A percentile compares a stretch with the other conserved stretches of the same genome.
Conservation (phyloP, 257 asterid genomes). For the Solanum etuberosum region DNA sequence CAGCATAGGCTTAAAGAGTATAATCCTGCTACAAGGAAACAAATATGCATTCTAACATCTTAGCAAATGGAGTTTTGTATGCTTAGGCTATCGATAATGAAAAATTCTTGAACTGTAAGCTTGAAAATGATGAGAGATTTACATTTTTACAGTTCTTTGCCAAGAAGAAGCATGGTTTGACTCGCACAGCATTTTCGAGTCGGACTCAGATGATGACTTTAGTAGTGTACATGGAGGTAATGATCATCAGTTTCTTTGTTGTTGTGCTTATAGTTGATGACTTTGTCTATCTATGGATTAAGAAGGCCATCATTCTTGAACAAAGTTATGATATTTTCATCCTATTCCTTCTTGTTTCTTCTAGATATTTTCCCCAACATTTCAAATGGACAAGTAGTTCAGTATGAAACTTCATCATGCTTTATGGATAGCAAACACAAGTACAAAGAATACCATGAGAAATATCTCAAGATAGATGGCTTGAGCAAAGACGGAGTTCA, state of each 20-base stretch:
- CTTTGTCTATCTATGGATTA: background rate
- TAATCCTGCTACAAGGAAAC: background rate
- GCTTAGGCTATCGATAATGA: background rate
- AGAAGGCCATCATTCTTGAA: background rate
- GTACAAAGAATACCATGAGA: slow-evolving; percentile 44
- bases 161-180: slow-evolving; percentile 93
- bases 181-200: slow-evolving; percentile 74
- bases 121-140: background rate
- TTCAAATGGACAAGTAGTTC: slow-evolving; percentile 60
- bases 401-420: slow-evolving; percentile 59
- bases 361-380: slow-evolving; percentile 42
- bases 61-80: background rate
- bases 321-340: background rate
- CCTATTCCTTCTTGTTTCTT: background rate
- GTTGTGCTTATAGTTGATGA: background rate
- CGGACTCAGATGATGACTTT: slow-evolving; percentile 89
- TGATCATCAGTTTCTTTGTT: background rate
- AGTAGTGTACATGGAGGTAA: slow-evolving; percentile 94
- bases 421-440: slow-evolving; percentile 41
- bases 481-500: slow-evolving; percentile 29
- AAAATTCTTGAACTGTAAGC: background rate
- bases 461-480: slow-evolving; percentile 35
- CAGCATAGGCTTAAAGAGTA: background rate
- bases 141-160: slow-evolving; percentile 45
- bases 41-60: background rate